phyloP scores from a whole-genome alignment of 768 basidiomycete genomes.

The Hydnomerulius pinastri region DNA sequence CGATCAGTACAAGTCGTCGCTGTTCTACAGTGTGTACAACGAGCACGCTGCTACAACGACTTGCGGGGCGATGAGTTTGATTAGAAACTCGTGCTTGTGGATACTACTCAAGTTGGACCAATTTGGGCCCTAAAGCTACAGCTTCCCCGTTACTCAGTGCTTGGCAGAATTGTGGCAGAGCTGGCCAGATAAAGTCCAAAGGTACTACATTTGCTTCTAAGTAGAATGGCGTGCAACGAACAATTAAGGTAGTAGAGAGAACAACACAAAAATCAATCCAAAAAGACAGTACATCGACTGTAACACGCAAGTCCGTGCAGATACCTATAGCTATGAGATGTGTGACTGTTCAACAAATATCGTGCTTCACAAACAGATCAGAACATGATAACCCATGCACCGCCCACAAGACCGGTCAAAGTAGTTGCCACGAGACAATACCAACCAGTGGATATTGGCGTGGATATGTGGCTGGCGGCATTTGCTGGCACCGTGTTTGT shows the following conservation, averaged over 20 bases:
- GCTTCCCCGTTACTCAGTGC: too few species aligned
- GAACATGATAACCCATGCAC: slow-evolving; percentile 33
- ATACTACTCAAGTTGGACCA: too few species aligned
- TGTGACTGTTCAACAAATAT: slow-evolving; percentile 4
- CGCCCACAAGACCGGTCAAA: slow-evolving; percentile 27
- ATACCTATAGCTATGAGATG: too few species aligned
- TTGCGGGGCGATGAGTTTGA: too few species aligned
- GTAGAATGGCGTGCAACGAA: slow-evolving; percentile 14
- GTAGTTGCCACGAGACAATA: slow-evolving; percentile 26
- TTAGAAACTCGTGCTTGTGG: too few species aligned
- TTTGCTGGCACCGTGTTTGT: slow-evolving; percentile 30
- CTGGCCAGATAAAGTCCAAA: not conserved
- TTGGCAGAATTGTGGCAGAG: too few species aligned
- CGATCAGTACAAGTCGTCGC: too few species aligned
- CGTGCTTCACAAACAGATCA: slow-evolving; percentile 16
- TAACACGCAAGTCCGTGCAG: slow-evolving; percentile 2
- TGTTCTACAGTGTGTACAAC: not conserved
- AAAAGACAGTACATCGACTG: not conserved
- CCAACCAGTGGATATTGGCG: slow-evolving; percentile 25
- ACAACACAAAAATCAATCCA: not conserved
- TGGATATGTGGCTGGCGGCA: slow-evolving; percentile 24
- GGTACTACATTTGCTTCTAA: slow-evolving; percentile 6
- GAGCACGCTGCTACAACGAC: too few species aligned
- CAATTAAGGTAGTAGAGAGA: slow-evolving; percentile 11
- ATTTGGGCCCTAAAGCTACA: too few species aligned